Evolutionary conservation across 768 basidiomycete species (phyloP), one percentile per base, ranked within the genome.

Genomic region (Termitomyces titanicus): DNA sequence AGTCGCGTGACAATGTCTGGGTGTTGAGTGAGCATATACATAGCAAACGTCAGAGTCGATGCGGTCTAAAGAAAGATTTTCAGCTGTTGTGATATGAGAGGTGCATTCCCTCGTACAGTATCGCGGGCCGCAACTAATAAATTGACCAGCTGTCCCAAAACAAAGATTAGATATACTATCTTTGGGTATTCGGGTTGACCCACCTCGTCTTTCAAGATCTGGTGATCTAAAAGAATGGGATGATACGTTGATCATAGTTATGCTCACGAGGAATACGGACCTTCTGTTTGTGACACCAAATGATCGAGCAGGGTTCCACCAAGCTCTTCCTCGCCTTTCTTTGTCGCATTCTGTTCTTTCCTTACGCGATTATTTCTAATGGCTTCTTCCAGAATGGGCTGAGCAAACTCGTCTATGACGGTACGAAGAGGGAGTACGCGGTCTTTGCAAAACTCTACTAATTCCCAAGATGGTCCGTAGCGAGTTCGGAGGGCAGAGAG

Each of bases 1-100:
- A 86, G 75, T 7, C 73, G 71, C 5, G 59, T 48, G 0, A 79
- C 58, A 17, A 84, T 71, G 3, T 74, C 58, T 1, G 81, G 83
- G 58, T 84, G 73, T 62, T 77, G 70, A 0, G 83, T 71, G 5
- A 85, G 76, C 68, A 79, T 77, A 64, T 85, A 85, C 6, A 77
- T 64, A 1, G 75, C 74, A 63, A 79, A 83, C 0, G 83, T 82
- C 40, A 85, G 69, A 10, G 74, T 74, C 33, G 73, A 70, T 5
- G 83, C 79, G 7, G 78, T 80, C 78, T 79, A 44, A 3, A 47
- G 50, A 18, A 5, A 43, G 17, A 18, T 3, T 17, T 37, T 54
- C 25, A 46, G 40, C 9, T 10, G 18, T 22, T 8, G 5, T 1
- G 9, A 13, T 17, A 1, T n/a, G 8, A 18, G 47, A 11, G 24